Evolutionary conservation across 1,139 yeast species (phyloP), one percentile per base, ranked within the genome.

Genomic region (Ogataea hybrid): DNA sequence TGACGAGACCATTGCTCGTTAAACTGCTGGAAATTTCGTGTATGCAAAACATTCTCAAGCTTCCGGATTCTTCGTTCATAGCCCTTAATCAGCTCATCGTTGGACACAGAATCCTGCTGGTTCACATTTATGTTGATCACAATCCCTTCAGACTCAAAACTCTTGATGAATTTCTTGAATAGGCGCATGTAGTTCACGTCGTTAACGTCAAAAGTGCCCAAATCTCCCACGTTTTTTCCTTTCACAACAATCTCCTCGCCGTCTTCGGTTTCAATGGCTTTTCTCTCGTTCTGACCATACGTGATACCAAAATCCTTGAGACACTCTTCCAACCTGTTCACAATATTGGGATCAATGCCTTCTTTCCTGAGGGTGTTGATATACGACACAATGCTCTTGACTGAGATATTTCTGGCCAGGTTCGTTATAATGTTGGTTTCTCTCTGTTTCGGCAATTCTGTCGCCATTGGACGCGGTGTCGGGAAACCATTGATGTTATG

Each of bases 41-140:
- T 87, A 56, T 83, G 89, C 11, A 84, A 61, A 25, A 83, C 61
- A 44, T 74, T 78, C 53, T 84, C 94, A 37, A 84, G 65, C 51
- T 80, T 83, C 50, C 70, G 74, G 18, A 84, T 80, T 42, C 89
- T 63, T 15, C 69, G 61, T 53, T 79, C 77, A 47, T 82, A 75
- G 0, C 84, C 85, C 49, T 70, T 71, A 4, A 80, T 65, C 10
- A 75, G 51, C 32, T 69, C 68, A 2, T 54, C 59, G 23, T 43
- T 50, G 5, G 32, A 20, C 35, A 29, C 35, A 1, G 32, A 17
- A 12, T 51, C 51, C n/a, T 41, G 34, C 23, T 43, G 30, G 10
- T 37, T 38, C 1, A 38, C 16, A 23, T 31, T 44, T 14, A 61
- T 29, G 7, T 48, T 48, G 32, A 61, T 55, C 2, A 30, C 28